A percentile compares a stretch with the other conserved stretches of the same genome.
Evolutionary conservation across 345 rosid species (phyloP).

Genomic region (Citrus trifoliata): DNA sequence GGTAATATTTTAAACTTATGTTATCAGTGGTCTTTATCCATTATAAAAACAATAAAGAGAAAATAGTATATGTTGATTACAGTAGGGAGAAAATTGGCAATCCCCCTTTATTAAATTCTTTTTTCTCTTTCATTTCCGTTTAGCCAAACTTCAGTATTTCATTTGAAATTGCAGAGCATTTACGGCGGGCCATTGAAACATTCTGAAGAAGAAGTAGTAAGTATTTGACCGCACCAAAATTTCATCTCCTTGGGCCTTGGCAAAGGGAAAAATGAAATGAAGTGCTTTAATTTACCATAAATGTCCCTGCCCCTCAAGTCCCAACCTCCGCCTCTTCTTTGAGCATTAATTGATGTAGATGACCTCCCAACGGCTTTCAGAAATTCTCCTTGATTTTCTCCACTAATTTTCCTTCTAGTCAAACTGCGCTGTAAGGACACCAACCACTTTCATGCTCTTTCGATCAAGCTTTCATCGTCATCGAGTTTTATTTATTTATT

Average conservation of each 20-base stretch:
- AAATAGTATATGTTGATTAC: too few species aligned
- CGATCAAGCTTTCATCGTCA: not conserved
- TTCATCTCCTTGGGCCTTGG: not conserved
- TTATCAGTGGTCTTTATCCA: too few species aligned
- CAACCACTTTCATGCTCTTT: not conserved
- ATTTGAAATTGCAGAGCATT: slow-evolving; percentile 13
- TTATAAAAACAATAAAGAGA: too few species aligned
- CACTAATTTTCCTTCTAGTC: not conserved
- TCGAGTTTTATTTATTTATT: not conserved
- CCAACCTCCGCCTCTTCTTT: not conserved
- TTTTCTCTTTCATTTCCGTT: not conserved
- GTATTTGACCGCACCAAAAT: slow-evolving; percentile 10
- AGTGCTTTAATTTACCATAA: not conserved
- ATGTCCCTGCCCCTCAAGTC: not conserved
- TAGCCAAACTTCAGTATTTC: not conserved
- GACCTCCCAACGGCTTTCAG: slow-evolving; percentile 34
- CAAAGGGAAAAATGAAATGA: not conserved
- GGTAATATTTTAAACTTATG: too few species aligned
- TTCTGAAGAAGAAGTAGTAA: not conserved
- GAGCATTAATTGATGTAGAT: slow-evolving; percentile 42
- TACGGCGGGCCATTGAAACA: slow-evolving; percentile 24
- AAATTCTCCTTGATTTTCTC: slow-evolving; percentile 16
- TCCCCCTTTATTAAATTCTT: too few species aligned
- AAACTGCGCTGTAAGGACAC: not conserved
- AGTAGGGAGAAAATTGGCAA: too few species aligned